Evolutionary conservation across 2,329 filamentous ascomycete species (phyloP).

Genomic region (Clonostachys sp.): DNA sequence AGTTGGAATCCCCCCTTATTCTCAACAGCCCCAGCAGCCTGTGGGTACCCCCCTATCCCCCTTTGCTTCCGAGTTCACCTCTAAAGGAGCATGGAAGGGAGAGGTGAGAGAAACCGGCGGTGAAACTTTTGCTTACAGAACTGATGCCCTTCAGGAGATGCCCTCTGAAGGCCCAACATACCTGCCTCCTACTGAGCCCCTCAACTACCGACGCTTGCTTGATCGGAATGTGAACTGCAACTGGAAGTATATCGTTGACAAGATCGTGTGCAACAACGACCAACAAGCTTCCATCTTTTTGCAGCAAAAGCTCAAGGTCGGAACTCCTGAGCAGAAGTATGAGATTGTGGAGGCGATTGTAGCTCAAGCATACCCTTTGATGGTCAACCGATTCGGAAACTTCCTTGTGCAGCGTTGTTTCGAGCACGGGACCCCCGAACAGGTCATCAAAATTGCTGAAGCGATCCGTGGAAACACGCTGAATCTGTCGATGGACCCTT

Average conservation of each 20-base stretch:
- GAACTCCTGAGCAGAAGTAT: slow-evolving; percentile 90
- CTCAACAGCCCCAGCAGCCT: slow-evolving; percentile 44
- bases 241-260: slow-evolving; percentile 99
- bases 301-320: slow-evolving; percentile 97
- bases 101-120: slow-evolving; percentile 33
- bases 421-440: slow-evolving; percentile 92
- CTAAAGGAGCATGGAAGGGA: slow-evolving; percentile 48
- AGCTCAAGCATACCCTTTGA: slow-evolving; percentile 87
- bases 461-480: slow-evolving; percentile 92
- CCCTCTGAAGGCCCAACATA: slow-evolving; percentile 67
- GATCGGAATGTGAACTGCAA: slow-evolving; percentile 97
- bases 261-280: slow-evolving; percentile 98
- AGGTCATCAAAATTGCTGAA: slow-evolving; percentile 91
- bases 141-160: slow-evolving; percentile 30
- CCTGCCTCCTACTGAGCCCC: slow-evolving; percentile 79
- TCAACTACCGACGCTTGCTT: slow-evolving; percentile 92
- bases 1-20: slow-evolving; percentile 37
- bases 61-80: slow-evolving; percentile 70
- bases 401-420: slow-evolving; percentile 98
- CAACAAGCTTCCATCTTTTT: slow-evolving; percentile 98
- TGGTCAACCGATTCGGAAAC: slow-evolving; percentile 98
- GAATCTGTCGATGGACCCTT: slow-evolving; percentile 95
- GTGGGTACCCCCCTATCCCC: slow-evolving; percentile 66
- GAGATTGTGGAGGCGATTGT: slow-evolving; percentile 97
- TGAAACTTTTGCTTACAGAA: neutral